Evolutionary conservation across 768 basidiomycete species (phyloP), one percentile per base, ranked within the genome.

Genomic region (Guyanaporus albipodus): DNA sequence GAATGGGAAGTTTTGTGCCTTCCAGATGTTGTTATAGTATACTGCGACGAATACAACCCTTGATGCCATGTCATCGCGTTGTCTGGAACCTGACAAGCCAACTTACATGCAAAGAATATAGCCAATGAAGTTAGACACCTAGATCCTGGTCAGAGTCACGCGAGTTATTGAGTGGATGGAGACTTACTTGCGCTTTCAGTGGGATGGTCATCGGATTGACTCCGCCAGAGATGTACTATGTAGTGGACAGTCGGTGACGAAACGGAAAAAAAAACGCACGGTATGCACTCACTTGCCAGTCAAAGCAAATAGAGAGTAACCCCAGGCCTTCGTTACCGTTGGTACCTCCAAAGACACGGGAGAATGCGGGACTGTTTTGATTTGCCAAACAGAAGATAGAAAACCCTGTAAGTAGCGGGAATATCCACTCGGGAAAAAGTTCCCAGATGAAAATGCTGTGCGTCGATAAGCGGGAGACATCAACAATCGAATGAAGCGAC

Each of bases 261-360:
- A 10, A 36, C 19, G 8, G n/a, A 38, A n/a, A 29, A 2, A 51
- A 32, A 15, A n/a, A n/a, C n/a, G 8, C n/a, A 6, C 6, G 24
- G 15, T 34, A 50, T 51, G 73, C 53, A n/a, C 73, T 18, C 29
- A 57, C 64, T 55, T 64, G 62, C 63, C 63, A 87, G 54, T 85
- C 84, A 37, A 85, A 74, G n/a, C 78, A 78, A 33, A 86, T 47
- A 27, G 75, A 77, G 32, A 80, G 45, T 17, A 85, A 55, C 0
- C 84, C 83, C 32, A 86, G 68, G 0, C 83, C 84, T 60, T 87
- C 83, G 54, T 86, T 87, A 23, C 75, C 82, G 28, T 77, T 71
- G 3, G 76, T 67, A 6, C 85, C 85, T 23, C 85, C 85, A 48
- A 87, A 85, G 0, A 87, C 54, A 23, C 70, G 65, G 6, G 76